A percentile compares a stretch with the other conserved stretches of the same genome.
Evolutionary conservation across 139 green algal species (phyloP).

Genomic region (Chlamydomonas eustigma): DNA sequence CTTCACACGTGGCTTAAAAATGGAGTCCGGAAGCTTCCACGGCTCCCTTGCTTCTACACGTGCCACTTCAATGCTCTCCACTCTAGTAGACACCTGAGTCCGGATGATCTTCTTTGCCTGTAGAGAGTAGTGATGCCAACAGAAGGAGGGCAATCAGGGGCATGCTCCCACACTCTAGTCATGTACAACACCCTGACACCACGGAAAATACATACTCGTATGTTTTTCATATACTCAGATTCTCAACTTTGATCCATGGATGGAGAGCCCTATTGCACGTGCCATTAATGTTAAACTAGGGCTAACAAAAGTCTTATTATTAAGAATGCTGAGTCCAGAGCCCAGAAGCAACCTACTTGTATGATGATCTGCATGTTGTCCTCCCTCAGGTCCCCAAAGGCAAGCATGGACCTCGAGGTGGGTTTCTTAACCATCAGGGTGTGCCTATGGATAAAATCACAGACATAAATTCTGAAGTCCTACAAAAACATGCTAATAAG

Average conservation of each 20-base stretch:
- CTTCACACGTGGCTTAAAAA: constrained; percentile 65
- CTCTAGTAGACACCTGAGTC: constrained; percentile 41
- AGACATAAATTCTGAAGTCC: too few species aligned
- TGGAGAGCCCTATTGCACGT: too few species aligned
- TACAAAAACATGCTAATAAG: too few species aligned
- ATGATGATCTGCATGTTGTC: constrained; percentile 68
- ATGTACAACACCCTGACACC: too few species aligned
- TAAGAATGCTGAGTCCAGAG: neutral
- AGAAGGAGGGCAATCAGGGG: too few species aligned
- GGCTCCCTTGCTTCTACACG: constrained; percentile 47
- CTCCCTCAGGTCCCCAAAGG: constrained; percentile 63
- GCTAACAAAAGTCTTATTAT: too few species aligned
- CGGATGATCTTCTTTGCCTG: constrained; percentile 53
- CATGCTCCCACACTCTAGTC: too few species aligned
- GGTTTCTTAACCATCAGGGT: neutral
- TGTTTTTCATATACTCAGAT: too few species aligned
- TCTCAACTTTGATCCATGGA: too few species aligned
- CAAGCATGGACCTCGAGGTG: constrained; percentile 16
- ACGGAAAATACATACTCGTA: too few species aligned
- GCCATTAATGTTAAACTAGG: too few species aligned
- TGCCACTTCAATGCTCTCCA: constrained; percentile 40
- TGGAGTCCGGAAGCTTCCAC: constrained; percentile 61
- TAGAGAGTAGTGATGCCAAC: neutral
- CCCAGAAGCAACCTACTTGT: constrained; percentile 7
- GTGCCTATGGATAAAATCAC: too few species aligned